Percentiles rank a stretch among this genome's conserved stretches.
Evolutionary conservation across 1,284 basidiomycete species (phyloP).

Genomic region (Naganishia cerealis): DNA sequence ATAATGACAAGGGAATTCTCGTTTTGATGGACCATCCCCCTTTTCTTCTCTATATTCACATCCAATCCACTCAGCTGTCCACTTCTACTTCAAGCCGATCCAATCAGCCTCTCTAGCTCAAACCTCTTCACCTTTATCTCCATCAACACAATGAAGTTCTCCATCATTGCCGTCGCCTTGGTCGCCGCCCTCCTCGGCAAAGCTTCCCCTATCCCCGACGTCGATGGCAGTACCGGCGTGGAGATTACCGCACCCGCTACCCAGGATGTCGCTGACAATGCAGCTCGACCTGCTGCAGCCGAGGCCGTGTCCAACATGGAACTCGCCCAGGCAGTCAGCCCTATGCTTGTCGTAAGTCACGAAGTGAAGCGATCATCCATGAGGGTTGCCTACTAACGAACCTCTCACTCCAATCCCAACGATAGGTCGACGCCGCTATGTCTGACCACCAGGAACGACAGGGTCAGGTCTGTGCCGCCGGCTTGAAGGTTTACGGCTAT

Average conservation of each 20-base stretch:
- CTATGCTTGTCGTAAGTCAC: constrained; percentile 1
- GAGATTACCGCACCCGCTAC: neutral
- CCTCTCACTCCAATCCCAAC: too few species aligned
- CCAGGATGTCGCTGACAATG: too few species aligned
- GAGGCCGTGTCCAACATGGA: neutral
- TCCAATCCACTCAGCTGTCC: neutral
- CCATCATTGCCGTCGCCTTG: constrained; percentile 65
- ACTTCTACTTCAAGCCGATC: neutral
- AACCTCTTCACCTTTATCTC: neutral
- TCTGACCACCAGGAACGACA: neutral
- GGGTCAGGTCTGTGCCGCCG: constrained; percentile 2
- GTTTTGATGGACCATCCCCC: neutral
- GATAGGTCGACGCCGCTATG: neutral
- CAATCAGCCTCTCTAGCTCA: neutral
- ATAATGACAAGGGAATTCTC: neutral
- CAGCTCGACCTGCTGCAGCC: too few species aligned
- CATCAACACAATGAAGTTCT: constrained; percentile 41
- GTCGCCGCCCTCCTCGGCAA: constrained; percentile 29
- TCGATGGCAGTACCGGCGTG: neutral
- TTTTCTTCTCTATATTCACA: neutral
- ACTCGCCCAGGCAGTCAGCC: neutral
- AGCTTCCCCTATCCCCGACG: constrained; percentile 12
- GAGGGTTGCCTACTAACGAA: neutral
- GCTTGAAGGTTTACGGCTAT: constrained; percentile 19
- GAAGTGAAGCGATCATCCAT: neutral